Evolutionary conservation across 371 early-diverging fungal genomes (phyloP).

Genomic region (Blakeslea trispora): DNA sequence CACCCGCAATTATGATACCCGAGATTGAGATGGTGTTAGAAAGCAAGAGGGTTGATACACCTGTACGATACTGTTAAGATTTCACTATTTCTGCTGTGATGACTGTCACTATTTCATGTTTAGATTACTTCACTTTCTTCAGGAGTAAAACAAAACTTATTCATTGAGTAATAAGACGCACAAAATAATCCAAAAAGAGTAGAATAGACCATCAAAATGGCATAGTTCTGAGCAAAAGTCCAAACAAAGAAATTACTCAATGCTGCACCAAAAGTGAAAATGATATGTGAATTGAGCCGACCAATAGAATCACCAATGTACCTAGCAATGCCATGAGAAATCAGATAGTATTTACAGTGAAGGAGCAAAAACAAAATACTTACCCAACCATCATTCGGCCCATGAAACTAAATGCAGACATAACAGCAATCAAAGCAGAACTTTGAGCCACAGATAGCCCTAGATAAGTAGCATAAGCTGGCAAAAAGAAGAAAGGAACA

Average conservation of each 20-base stretch:
- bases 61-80: slow-evolving; percentile 34
- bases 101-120: slow-evolving; percentile 27
- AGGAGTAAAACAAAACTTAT: slow-evolving; percentile 1
- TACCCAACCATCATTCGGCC: slow-evolving; percentile 35
- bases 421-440: slow-evolving; percentile 29
- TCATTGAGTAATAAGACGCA: slow-evolving; percentile 44
- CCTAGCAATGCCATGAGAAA: no score
- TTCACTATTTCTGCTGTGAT: slow-evolving; percentile 35
- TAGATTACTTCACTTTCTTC: background rate
- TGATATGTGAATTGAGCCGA: slow-evolving; percentile 52
- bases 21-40: slow-evolving; percentile 32
- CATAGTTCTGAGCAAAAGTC: slow-evolving; percentile 52
- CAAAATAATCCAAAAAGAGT: slow-evolving; percentile 59
- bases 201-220: slow-evolving; percentile 48
- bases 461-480: slow-evolving; percentile 30
- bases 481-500: slow-evolving; percentile 39
- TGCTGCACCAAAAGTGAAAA: slow-evolving; percentile 46
- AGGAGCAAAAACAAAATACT: background rate
- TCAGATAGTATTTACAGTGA: no score
- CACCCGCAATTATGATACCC: slow-evolving; percentile 37
- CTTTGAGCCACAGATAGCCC: slow-evolving; percentile 36
- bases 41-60: slow-evolving; percentile 28
- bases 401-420: slow-evolving; percentile 30
- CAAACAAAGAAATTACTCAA: slow-evolving; percentile 59
- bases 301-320: slow-evolving; percentile 53